phyloP scores from a whole-genome alignment of 1,139 yeast genomes.

The Diutina sp. region DNA sequence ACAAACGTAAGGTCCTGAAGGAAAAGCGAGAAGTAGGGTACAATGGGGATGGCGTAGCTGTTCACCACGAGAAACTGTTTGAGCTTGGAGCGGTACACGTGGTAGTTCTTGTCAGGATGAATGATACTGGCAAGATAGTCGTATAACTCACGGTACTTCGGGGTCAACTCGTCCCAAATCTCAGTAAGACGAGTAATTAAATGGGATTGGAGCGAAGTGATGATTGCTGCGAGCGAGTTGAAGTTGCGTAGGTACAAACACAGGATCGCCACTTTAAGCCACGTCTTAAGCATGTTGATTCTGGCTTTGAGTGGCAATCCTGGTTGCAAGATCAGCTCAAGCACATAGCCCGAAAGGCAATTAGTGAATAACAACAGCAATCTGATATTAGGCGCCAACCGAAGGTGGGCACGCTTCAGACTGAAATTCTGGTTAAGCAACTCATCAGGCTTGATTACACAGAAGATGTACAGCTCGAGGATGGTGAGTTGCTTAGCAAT shows the following conservation, averaged over 20 bases:
- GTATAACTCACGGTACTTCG: slow-evolving; percentile 53
- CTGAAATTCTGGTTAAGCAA: slow-evolving; percentile 63
- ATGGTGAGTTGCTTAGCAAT: slow-evolving; percentile 77
- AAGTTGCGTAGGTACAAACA: slow-evolving; percentile 70
- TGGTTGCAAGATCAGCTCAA: slow-evolving; percentile 61
- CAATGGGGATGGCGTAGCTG: slow-evolving; percentile 54
- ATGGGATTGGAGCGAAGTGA: slow-evolving; percentile 76
- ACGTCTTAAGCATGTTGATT: slow-evolving; percentile 51
- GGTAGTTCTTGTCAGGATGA: slow-evolving; percentile 77
- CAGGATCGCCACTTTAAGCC: slow-evolving; percentile 81
- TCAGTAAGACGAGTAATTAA: slow-evolving; percentile 54
- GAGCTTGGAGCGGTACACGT: slow-evolving; percentile 58
- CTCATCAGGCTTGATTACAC: slow-evolving; percentile 59
- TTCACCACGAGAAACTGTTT: slow-evolving; percentile 39
- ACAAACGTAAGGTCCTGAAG: slow-evolving; percentile 81
- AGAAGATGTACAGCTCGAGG: slow-evolving; percentile 63
- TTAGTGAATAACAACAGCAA: slow-evolving; percentile 65
- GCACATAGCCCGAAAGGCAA: slow-evolving; percentile 67
- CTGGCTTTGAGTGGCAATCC: slow-evolving; percentile 36
- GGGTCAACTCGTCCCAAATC: slow-evolving; percentile 56
- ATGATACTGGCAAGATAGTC: slow-evolving; percentile 58
- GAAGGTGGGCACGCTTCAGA: slow-evolving; percentile 46
- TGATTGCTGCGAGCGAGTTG: slow-evolving; percentile 80
- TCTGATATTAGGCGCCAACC: slow-evolving; percentile 63
- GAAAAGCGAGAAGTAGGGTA: slow-evolving; percentile 77